Evolutionary conservation across 2,329 filamentous ascomycete genomes (phyloP), one percentile per base, ranked within the genome.

Genomic region (Moelleriella libera): DNA sequence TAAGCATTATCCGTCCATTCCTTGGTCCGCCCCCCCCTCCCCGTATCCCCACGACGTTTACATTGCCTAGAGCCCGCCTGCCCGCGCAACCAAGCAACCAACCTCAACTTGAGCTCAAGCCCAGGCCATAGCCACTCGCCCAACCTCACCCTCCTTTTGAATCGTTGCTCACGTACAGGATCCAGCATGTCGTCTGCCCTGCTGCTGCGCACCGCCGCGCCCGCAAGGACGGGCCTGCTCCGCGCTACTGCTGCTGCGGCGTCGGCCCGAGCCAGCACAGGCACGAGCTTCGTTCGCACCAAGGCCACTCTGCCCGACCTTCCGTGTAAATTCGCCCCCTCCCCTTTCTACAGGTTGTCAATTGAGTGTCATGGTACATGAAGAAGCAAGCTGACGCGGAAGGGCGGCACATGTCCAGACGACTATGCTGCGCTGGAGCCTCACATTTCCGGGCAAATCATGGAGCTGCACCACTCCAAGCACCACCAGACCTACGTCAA

Each of bases 241-340:
- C 79, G 85, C 59, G 76, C 78, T 60, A 71, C 78, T 50, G 75
- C 8, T 9, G 8, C 12, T 12, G 32, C 32, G 32, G 32, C 32
- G 12, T 37, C 8, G 7, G 32, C 32, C 32, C 21, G 21, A 21
- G 78, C 82, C 60, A 71, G 85, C 60, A 80, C 83, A 54, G 79
- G 80, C 66, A 83, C 82, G 57, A 84, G 77, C 63, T 94, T 94
- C 60, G 76, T 83, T 57, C 82, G 88, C 60, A 81, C 80, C 69
- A 96, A 96, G 75, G 90, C 86, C 46, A 95, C 89, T 41, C 83
- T 98, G 41, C 92, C 92, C 53, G 89, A 96, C 61, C 82, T 97
- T n/a, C 56, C 68, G 30, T 77, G 74, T 76, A 60, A 29, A 30
- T 30, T 30, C 5, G 14, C 28, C n/a, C 5, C 10, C 28, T 31